A percentile compares a stretch with the other conserved stretches of the same genome.
phyloP scores from a whole-genome alignment of 1,284 basidiomycete genomes.

The Ustilago bromivora region DNA sequence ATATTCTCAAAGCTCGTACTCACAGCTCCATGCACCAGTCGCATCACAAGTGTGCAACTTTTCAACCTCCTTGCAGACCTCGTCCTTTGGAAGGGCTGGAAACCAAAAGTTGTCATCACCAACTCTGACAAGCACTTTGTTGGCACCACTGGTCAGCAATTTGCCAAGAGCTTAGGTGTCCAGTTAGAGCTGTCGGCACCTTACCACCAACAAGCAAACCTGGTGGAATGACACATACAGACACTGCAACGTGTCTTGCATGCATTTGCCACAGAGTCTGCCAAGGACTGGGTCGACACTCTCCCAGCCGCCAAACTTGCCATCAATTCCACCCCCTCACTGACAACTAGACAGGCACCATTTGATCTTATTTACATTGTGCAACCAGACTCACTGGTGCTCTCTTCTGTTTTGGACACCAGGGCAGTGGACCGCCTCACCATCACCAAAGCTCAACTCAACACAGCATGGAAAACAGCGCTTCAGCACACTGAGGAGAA shows the following conservation, averaged over 20 bases:
- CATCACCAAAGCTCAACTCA: neutral
- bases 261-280: neutral
- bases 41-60: neutral
- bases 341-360: neutral
- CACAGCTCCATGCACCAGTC: neutral
- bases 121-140: neutral
- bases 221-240: neutral
- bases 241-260: neutral
- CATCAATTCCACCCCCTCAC: neutral
- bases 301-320: no score
- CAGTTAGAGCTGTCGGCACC: neutral
- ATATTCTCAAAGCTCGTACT: neutral
- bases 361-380: constrained; percentile 1
- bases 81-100: neutral
- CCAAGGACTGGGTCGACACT: no score
- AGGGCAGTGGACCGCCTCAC: neutral
- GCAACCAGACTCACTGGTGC: neutral
- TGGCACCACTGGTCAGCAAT: neutral
- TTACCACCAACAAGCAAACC: constrained; percentile 11
- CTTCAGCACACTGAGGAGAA: neutral
- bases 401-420: neutral
- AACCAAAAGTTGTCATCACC: neutral
- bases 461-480: neutral
- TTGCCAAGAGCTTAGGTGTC: neutral
- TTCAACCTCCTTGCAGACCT: neutral